A percentile compares a stretch with the other conserved stretches of the same genome.
Evolutionary conservation across 176 grass and related monocot species (phyloP).

Genomic region (Rhynchospora tenuis): DNA sequence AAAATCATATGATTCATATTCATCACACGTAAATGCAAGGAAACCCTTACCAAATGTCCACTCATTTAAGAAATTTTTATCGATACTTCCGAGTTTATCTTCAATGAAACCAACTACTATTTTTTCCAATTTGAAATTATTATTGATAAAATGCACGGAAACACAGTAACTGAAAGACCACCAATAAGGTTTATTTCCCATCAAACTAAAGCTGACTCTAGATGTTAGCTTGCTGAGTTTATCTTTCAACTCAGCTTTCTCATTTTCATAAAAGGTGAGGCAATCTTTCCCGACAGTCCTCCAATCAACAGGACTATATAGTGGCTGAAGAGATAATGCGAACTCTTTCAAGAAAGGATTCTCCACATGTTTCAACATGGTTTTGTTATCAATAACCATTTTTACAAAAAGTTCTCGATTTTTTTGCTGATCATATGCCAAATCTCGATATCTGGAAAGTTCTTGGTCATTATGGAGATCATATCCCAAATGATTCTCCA

Average conservation of each 20-base stretch:
- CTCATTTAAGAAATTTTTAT: background rate
- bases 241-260: background rate
- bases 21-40: background rate
- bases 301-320: background rate
- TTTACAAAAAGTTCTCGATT: slow-evolving; percentile 5
- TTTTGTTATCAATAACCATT: background rate
- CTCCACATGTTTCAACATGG: background rate
- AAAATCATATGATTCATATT: too few relatives aligned
- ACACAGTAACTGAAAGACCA: background rate
- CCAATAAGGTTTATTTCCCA: fast-evolving
- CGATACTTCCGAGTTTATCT: too few relatives aligned
- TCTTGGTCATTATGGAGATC: background rate
- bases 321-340: background rate
- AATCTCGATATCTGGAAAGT: background rate
- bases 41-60: background rate
- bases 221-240: slow-evolving; percentile 4
- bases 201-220: background rate
- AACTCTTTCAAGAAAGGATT: slow-evolving; percentile 11
- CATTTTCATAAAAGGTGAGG: background rate
- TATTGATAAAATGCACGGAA: slow-evolving; percentile 7
- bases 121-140: background rate
- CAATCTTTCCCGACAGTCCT: background rate
- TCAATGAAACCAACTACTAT: background rate
- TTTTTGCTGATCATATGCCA: background rate
- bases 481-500: background rate